Percentiles rank a stretch among this genome's conserved stretches.
These are phyloP conservation scores for Saccharomycopsis javanensis DNA, from an alignment of 805 yeast species.

Conservation along the genomic window DNA sequence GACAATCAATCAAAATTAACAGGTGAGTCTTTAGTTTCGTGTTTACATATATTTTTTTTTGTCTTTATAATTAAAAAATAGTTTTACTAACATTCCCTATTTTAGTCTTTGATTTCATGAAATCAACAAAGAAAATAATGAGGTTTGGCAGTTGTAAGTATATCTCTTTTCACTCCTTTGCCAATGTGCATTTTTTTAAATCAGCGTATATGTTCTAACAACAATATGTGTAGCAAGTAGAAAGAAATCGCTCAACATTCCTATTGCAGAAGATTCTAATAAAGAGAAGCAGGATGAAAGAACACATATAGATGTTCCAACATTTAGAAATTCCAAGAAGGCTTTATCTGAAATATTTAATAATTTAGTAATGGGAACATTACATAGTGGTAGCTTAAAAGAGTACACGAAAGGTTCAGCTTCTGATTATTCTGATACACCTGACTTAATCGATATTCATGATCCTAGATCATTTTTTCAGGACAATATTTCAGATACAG, in stretches of 20 bases:
- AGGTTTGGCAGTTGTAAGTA: not conserved
- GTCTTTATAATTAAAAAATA: no score
- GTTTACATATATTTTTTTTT: not conserved
- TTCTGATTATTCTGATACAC: not conserved
- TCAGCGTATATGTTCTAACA: not conserved
- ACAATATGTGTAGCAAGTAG: not conserved
- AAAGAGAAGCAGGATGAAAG: not conserved
- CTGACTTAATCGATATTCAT: not conserved
- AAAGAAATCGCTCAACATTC: not conserved
- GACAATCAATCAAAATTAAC: not conserved
- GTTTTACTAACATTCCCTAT: not conserved
- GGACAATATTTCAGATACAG: not conserved
- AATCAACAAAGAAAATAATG: not conserved
- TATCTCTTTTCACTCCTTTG: not conserved
- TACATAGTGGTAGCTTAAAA: not conserved
- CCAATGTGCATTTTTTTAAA: not conserved
- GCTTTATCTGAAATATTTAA: constrained; percentile 8
- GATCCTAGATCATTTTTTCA: constrained; percentile 2
- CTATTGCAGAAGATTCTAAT: no score
- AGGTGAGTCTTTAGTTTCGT: not conserved
- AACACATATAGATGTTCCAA: constrained; percentile 11
- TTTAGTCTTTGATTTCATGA: not conserved
- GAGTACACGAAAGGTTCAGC: not conserved
- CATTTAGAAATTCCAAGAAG: constrained; percentile 9
- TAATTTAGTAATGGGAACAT: constrained; percentile 6